These are phyloP conservation scores for Pseudoscleropodium purum DNA, from an alignment of 225 moss, liverwort and hornwort species.

Conservation along the genomic window DNA sequence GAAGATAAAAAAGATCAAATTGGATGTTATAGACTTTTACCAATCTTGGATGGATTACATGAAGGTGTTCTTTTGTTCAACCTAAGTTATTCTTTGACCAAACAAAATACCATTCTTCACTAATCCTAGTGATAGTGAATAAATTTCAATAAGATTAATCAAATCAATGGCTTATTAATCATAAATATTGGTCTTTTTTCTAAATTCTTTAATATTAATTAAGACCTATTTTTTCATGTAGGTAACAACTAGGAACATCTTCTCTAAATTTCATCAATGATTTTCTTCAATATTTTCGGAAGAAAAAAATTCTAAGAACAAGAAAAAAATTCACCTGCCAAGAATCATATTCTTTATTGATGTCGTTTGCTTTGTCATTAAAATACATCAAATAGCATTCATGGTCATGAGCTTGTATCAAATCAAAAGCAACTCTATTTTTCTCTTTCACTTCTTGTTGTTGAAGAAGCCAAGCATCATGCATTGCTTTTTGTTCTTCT, in stretches of 20 bases:
- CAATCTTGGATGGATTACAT: not conserved
- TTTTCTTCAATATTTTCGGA: not conserved
- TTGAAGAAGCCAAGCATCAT: conserved; percentile 4
- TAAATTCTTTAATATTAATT: not conserved
- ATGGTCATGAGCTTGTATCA: conserved; percentile 27
- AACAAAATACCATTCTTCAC: not conserved
- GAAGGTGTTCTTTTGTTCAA: not conserved
- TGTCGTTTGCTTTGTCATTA: conserved; percentile 13
- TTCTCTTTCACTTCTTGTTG: conserved; percentile 11
- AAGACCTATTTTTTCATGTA: not conserved
- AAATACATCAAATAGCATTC: conserved; percentile 36
- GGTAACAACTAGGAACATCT: accelerated
- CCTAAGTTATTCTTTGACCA: too few species aligned
- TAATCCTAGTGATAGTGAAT: not conserved
- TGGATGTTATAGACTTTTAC: too few species aligned
- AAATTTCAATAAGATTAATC: not conserved
- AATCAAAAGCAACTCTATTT: not conserved
- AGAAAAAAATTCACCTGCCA: not conserved
- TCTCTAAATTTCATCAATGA: not conserved
- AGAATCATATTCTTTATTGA: conserved; percentile 18
- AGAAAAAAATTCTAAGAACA: too few species aligned
- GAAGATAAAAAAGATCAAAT: not conserved
- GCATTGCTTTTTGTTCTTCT: conserved; percentile 3
- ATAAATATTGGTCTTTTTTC: too few species aligned
- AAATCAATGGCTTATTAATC: not conserved